Base-by-base conservation (phyloP, 352 stramenopile species). In the Phytophthora hybrid region DNA sequence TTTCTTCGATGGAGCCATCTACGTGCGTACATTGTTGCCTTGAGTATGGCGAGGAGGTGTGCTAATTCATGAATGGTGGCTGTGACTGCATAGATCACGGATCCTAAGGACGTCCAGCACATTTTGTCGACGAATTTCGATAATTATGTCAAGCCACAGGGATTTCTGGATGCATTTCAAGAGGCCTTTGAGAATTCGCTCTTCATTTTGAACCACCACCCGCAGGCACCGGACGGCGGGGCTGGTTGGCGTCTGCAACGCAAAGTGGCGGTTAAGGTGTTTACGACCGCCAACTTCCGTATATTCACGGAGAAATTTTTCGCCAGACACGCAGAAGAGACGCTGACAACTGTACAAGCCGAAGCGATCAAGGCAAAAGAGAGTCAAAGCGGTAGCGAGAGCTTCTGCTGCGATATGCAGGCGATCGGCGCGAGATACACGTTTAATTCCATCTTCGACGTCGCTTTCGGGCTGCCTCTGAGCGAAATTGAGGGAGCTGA, bases 231-330 rank as follows among this genome's bases (percentile, higher is more conserved):
- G 1, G 83, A 89, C 53, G 79, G 89, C 21, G 88, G 88, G 34
- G 78, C 65, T 61, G 81, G 77, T 47, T 97, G 91, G 91, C 66
- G 77, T 1, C 59, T 92, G 5, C 91, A 97, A 63, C 84, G 91
- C 62, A 96, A 96, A 58, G 85, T 87, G 29, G 91, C 91, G 56
- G 94, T 89, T 29, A 93, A 95, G 57, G 94, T 98, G 31, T 97
- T 97, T 23, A 96, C 88, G 32, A 86, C 79, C 2, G 71, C 60
- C 23, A 91, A 90, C 49, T 90, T 91, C 16, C 77, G 78, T n/a
- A 64, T 73, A 0, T 88, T 84, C 51, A 75, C 71, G 1, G 83
- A 89, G 57, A 57, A 86, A 64, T 59, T 88, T 3, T 89, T 93
- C 52, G 64, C 71, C 21, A 80, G 77, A 21, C 81, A 91, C 69